Conservation (phyloP, 2,329 filamentous ascomycete species). For the Chaetomiaceae sp. region DNA sequence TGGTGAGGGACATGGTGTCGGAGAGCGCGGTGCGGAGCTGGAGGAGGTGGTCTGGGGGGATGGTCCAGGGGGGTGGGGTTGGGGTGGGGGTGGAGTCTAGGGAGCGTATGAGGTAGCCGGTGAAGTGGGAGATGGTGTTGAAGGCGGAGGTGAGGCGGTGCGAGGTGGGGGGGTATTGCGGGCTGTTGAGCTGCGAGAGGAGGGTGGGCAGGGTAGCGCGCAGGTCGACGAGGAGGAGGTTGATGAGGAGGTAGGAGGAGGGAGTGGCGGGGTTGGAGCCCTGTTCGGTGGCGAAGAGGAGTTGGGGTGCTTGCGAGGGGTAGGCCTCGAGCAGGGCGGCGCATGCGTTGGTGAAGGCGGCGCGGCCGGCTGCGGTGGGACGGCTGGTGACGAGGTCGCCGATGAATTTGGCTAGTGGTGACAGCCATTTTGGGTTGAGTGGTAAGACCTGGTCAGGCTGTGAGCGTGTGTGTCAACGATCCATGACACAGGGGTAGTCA, state of each 20-base stretch:
- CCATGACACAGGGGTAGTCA: slow-evolving; percentile 20
- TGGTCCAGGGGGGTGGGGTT: slow-evolving; percentile 34
- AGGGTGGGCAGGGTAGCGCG: slow-evolving; percentile 56
- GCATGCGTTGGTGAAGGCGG: slow-evolving; percentile 53
- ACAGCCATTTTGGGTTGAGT: slow-evolving; percentile 48
- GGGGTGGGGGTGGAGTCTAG: slow-evolving; percentile 40
- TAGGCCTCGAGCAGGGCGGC: slow-evolving; percentile 53
- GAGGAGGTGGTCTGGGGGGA: slow-evolving; percentile 54
- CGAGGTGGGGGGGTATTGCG: slow-evolving; percentile 45
- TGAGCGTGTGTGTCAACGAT: not conserved
- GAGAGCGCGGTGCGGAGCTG: slow-evolving; percentile 54
- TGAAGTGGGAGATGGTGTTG: slow-evolving; percentile 56
- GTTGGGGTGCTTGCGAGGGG: slow-evolving; percentile 37
- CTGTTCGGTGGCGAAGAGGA: slow-evolving; percentile 50
- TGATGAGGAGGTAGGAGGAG: slow-evolving; percentile 57
- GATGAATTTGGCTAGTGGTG: slow-evolving; percentile 41
- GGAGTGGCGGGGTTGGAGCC: slow-evolving; percentile 39
- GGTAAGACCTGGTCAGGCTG: slow-evolving; percentile 38
- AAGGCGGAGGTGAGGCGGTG: slow-evolving; percentile 54
- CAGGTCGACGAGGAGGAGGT: slow-evolving; percentile 60
- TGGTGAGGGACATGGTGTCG: slow-evolving; percentile 56
- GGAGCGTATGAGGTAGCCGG: slow-evolving; percentile 50
- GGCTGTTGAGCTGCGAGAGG: slow-evolving; percentile 50
- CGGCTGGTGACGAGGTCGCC: slow-evolving; percentile 48
- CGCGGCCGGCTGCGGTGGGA: slow-evolving; percentile 48